Percentiles rank a stretch among this genome's conserved stretches.
Evolutionary conservation across 805 yeast genomes (phyloP).

Genomic region (Candida nonsorbophila): DNA sequence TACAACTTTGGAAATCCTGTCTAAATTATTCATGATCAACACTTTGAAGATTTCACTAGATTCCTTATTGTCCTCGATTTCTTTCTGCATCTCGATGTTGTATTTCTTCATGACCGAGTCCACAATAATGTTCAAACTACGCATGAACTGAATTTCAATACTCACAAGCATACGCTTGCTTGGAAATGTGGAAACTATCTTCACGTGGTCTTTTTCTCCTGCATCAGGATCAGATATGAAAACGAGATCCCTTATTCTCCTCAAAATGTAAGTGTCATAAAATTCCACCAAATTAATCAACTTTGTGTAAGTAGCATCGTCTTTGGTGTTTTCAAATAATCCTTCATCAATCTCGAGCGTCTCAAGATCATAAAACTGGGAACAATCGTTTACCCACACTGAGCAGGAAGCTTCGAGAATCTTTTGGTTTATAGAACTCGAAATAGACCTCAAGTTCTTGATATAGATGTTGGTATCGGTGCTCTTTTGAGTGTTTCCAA

Average conservation of each 20-base stretch:
- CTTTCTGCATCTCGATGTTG: conserved; percentile 16
- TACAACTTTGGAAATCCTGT: conserved; percentile 23
- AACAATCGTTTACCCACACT: conserved; percentile 41
- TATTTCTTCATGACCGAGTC: conserved; percentile 39
- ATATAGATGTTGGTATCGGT: conserved; percentile 32
- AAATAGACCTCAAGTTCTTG: conserved; percentile 27
- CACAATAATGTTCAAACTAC: conserved; percentile 34
- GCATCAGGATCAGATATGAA: conserved; percentile 13
- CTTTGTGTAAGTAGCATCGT: conserved; percentile 25
- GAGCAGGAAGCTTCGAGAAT: conserved; percentile 38
- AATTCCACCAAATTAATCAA: conserved; percentile 29
- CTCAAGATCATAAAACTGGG: conserved; percentile 40
- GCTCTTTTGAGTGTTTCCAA: conserved; percentile 28
- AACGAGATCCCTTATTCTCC: conserved; percentile 21
- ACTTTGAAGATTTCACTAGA: conserved; percentile 30
- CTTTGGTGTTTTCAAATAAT: conserved; percentile 7
- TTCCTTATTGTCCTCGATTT: conserved; percentile 9
- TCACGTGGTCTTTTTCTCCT: conserved; percentile 13
- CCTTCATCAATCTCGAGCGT: conserved; percentile 28
- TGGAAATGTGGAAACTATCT: conserved; percentile 32
- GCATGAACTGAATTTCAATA: conserved; percentile 40
- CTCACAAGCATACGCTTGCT: conserved; percentile 35
- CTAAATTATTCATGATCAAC: conserved; percentile 40
- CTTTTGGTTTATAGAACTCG: conserved; percentile 28
- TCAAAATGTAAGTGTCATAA: conserved; percentile 30